Evolutionary conservation across 768 basidiomycete species (phyloP), one percentile per base, ranked within the genome.

Genomic region (Trametes villosa): DNA sequence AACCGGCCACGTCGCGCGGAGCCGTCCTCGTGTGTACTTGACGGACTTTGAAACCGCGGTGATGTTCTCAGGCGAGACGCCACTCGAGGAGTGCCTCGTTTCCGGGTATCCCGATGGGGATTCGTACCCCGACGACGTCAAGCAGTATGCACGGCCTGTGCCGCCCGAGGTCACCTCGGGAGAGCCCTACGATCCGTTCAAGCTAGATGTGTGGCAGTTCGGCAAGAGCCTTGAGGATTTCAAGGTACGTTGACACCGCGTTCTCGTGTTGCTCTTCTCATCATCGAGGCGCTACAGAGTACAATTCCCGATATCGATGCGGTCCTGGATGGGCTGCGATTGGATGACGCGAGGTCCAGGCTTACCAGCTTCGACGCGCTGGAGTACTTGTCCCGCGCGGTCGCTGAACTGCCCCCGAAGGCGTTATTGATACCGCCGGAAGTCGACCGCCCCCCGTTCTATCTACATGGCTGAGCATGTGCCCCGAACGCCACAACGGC

Each of bases 141-240:
- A 40, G 9, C 22, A 27, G 22, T 59, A 52, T 24, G 31, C 17
- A 12, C 49, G 50, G 6, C 57, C 47, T 15, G 17, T 50, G 9
- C 29, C 57, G 17, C 27, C 27, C 2, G 57, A 57, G 30, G 40
- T 57, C 3, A 2, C 20, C 9, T 41, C 27, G 9, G 57, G 40
- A 17, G 13, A 42, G 22, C 41, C 41, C 9, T 57, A 57, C 29
- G 24, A 30, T 18, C 57, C 57, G 5, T 57, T 41, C 40, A 50
- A 50, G 30, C 57, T 57, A 6, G 57, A 57, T 36, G 48, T 57
- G 9, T 57, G 57, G 57, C 57, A 57, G n/a, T 50, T 57, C 5
- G 57, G 48, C 2, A 40, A 12, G 3, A 57, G 57, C 38, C 18
- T 57, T 15, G 24, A 22, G 15, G 38, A 51, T 4, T 31, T 57